Evolutionary conservation across 805 yeast genomes (phyloP).

Genomic region (Kockiozyma suomiensis): DNA sequence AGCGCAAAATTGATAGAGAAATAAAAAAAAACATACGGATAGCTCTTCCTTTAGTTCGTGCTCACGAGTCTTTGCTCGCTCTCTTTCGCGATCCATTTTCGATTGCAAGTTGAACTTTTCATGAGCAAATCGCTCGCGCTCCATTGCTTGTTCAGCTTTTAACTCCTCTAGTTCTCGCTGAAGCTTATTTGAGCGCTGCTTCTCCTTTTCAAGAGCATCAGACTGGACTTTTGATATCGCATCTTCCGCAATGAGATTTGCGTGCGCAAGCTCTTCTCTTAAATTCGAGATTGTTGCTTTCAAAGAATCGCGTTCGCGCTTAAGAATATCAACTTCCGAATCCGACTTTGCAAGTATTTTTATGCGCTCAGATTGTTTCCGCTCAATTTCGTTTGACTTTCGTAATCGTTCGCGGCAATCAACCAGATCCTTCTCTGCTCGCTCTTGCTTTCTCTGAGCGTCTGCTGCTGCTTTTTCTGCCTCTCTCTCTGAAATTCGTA

Average conservation of each 20-base stretch:
- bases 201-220: constrained; percentile 39
- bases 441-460: constrained; percentile 39
- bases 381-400: constrained; percentile 28
- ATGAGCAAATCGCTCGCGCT: constrained; percentile 44
- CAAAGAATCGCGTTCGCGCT: constrained; percentile 30
- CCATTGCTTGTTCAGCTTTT: constrained; percentile 42
- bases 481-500: constrained; percentile 55
- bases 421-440: constrained; percentile 47
- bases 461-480: constrained; percentile 41
- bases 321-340: constrained; percentile 33
- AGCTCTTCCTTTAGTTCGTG: constrained; percentile 38
- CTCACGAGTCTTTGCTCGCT: constrained; percentile 38
- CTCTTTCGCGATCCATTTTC: constrained; percentile 41
- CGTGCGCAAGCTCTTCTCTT: constrained; percentile 40
- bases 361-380: constrained; percentile 38
- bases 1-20: constrained; percentile 38
- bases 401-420: constrained; percentile 41
- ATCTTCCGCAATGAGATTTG: constrained; percentile 39
- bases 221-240: constrained; percentile 37
- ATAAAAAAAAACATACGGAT: constrained; percentile 34
- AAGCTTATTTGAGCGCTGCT: constrained; percentile 36
- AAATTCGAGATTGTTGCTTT: constrained; percentile 26
- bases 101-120: constrained; percentile 32
- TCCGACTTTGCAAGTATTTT: constrained; percentile 31
- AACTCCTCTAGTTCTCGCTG: constrained; percentile 41